Evolutionary conservation across 129 eudicot species (phyloP), one percentile per base, ranked within the genome.

Genomic region (Apium graveolens): DNA sequence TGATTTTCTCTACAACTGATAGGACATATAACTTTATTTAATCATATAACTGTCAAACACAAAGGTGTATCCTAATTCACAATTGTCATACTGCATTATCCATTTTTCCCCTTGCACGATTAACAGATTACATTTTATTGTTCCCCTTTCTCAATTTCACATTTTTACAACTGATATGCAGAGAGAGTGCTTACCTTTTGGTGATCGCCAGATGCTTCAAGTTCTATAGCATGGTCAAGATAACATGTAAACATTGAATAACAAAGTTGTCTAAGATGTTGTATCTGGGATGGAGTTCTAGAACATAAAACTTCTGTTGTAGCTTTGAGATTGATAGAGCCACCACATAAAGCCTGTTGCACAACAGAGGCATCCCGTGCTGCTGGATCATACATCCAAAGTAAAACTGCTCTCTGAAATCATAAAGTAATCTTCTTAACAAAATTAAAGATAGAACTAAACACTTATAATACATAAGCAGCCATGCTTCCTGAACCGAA

Each of bases 291-390:
- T 38, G 91, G 84, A 45, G 96, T 90, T 7, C 96, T 84, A 73
- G 93, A 87, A 49, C 98, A 93, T 77, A 93, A 80, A 21, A 93
- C 96, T 89, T 93, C 96, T 26, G 93, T 90, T 17, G 93, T 96
- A 79, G 88, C 91, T 89, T 75, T 87, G 10, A 89, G 80, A 84
- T 86, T 83, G 46, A 88, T 75, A 43, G 69, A 79, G 3, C 81
- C 69, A 79, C 83, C 83, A 38, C 81, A 69, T 81, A 88, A 83
- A 45, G 91, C 87, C 17, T 86, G 82, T 38, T 84, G 80, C 68
- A 93, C 78, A 57, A 93, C 79, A 7, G 83, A 80, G 62, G 98
- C 96, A 86, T 93, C 98, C 14, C 93, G 82, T 55, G 80, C 76
- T 17, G 90, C 96, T 42, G 96, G 98, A 80, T 90, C 93, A 81